A percentile compares a stretch with the other conserved stretches of the same genome.
phyloP scores from a whole-genome alignment of 2,329 filamentous ascomycete genomes.

The Colletotrichum kahawae region DNA sequence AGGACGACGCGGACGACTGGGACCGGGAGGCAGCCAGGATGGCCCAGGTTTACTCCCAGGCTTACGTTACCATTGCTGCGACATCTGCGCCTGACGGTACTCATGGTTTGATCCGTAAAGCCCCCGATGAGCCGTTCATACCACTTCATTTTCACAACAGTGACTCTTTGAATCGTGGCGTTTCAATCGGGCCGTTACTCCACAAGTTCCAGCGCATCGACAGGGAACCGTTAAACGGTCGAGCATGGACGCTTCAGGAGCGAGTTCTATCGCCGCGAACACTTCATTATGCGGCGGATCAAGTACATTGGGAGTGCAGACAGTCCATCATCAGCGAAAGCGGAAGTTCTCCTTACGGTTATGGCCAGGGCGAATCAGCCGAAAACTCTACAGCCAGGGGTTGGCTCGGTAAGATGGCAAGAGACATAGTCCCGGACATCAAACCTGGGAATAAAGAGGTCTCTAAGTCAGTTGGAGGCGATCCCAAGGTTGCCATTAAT shows the following conservation, averaged over 20 bases:
- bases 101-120: not conserved
- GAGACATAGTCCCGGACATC: not conserved
- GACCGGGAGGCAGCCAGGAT: not conserved
- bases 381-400: not conserved
- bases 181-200: not conserved
- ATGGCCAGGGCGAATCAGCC: not conserved
- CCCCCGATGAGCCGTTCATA: not conserved
- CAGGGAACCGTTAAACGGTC: not conserved
- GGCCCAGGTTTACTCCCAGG: not conserved
- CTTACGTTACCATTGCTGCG: not conserved
- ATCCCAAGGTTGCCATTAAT: not conserved
- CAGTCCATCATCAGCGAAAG: not conserved
- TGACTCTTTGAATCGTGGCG: not conserved
- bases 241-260: not conserved
- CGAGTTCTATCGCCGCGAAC: not conserved
- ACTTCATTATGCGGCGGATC: not conserved
- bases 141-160: not conserved
- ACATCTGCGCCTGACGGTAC: not conserved
- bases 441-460: not conserved
- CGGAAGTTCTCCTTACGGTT: not conserved
- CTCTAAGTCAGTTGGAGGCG: not conserved
- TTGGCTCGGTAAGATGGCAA: not conserved
- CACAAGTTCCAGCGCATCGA: not conserved
- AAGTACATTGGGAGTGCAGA: not conserved
- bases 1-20: not conserved